A percentile compares a stretch with the other conserved stretches of the same genome.
Conservation (phyloP, 176 grass and related monocot genomes). For the Luzula sylvatica region DNA sequence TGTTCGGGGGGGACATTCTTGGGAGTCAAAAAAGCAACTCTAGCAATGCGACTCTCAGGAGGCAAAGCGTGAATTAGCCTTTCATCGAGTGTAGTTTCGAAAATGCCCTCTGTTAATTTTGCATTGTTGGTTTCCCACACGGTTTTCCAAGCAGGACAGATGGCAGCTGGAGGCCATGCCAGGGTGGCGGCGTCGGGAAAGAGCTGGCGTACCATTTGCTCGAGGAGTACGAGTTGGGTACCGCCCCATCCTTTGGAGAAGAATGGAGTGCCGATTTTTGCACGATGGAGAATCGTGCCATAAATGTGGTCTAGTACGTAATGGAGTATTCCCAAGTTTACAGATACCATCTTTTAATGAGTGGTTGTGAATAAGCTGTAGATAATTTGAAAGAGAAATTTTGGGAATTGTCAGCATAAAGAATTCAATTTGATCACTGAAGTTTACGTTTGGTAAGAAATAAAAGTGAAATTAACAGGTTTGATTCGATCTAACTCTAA, state of each 20-base stretch:
- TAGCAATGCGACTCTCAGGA: conserved; percentile 68
- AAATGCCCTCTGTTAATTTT: conserved; percentile 64
- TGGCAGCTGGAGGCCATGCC: conserved; percentile 50
- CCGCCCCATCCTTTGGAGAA: conserved; percentile 90
- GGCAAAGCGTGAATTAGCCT: conserved; percentile 54
- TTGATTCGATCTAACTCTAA: no score
- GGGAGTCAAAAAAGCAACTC: conserved; percentile 81
- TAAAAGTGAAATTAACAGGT: no score
- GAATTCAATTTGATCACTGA: neutral
- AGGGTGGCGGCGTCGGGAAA: conserved; percentile 46
- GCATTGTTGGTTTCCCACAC: conserved; percentile 75
- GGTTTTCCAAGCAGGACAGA: conserved; percentile 77
- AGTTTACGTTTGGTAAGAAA: no score
- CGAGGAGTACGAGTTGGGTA: conserved; percentile 68
- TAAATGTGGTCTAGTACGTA: conserved; percentile 87
- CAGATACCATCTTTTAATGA: conserved; percentile 70
- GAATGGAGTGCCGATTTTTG: conserved; percentile 78
- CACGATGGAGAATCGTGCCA: conserved; percentile 58
- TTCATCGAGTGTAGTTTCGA: conserved; percentile 70
- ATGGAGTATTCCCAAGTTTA: conserved; percentile 72
- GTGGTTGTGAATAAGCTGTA: neutral
- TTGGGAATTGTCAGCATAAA: neutral
- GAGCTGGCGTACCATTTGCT: conserved; percentile 78
- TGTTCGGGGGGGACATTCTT: conserved; percentile 62
- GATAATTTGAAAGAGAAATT: neutral